Percentiles rank a stretch among this genome's conserved stretches.
phyloP scores from a whole-genome alignment of 768 basidiomycete genomes.

The Russula ochroleuca region DNA sequence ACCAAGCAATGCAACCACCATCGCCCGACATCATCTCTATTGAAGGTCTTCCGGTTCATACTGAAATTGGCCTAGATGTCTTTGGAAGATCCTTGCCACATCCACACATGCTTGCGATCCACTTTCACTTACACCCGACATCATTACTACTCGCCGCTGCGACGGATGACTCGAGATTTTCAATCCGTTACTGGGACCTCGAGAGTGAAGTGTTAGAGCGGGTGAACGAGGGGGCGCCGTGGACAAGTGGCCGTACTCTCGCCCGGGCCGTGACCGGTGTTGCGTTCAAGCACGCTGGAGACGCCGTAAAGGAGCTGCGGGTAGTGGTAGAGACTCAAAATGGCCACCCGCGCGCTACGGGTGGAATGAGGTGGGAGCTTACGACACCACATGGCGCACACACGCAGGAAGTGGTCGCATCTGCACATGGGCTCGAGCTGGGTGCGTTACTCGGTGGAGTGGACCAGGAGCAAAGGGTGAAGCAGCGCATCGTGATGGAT shows the following conservation, averaged over 20 bases:
- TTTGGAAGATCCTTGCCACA: background rate
- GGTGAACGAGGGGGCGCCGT: constrained; percentile 10
- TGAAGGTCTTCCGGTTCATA: constrained; percentile 13
- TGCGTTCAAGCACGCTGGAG: constrained; percentile 17
- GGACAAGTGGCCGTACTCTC: constrained; percentile 18
- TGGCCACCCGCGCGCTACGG: constrained; percentile 15
- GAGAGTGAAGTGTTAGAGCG: constrained; percentile 15
- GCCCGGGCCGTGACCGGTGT: constrained; percentile 15
- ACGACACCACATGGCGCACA: constrained; percentile 11
- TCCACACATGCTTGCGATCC: constrained; percentile 11
- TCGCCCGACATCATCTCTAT: constrained; percentile 22
- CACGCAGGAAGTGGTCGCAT: constrained; percentile 11
- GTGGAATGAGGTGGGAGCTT: constrained; percentile 21
- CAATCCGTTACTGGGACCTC: constrained; percentile 22
- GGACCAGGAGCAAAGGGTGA: constrained; percentile 13
- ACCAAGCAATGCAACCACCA: constrained; percentile 2
- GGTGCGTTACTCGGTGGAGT: constrained; percentile 11
- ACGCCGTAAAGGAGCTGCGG: constrained; percentile 12
- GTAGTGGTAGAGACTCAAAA: constrained; percentile 14
- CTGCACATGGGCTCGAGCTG: constrained; percentile 17
- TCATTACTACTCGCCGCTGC: constrained; percentile 21
- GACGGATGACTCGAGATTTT: constrained; percentile 21
- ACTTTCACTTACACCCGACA: constrained; percentile 20
- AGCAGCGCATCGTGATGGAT: constrained; percentile 20
- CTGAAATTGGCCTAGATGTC: constrained; percentile 4